Base-by-base conservation (phyloP, 306 rosid genomes). In the Quercus agrifolia region DNA sequence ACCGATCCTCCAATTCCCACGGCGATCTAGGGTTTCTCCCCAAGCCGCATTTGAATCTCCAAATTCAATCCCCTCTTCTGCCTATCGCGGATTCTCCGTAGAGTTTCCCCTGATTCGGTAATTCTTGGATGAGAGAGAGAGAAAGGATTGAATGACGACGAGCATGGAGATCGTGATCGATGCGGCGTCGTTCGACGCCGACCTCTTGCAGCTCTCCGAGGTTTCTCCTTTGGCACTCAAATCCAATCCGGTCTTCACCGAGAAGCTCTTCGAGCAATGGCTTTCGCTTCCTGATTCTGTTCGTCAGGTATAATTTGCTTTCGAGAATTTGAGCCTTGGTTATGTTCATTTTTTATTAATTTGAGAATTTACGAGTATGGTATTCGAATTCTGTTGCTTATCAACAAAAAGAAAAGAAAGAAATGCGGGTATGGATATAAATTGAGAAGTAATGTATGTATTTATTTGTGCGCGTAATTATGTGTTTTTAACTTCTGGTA, bases 201-300 rank as follows among this genome's bases (percentile, higher is more conserved):
- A 96, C 62, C 76, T 91, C 77, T 76, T 96, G 96, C 97, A 96
- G 91, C 93, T 96, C 19, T 83, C 82, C 5, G 99, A 96, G 87
- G 89, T 96, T 21, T 90, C 99, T 27, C 84, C 96, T 77, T 46
- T 92, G 74, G 88, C 93, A 12, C 87, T 96, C 81, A 96, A 96
- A 87, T 85, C 98, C 27, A 93, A 93, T 83, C 80, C 83, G 52
- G 84, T 56, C 79, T 88, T 91, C 64, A 96, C 86, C 12, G 90
- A 93, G 83, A 87, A 87, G 83, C 94, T 96, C 62, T 96, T 90
- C 77, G 96, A 93, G 78, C 93, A 91, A 82, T 96, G 99, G 99
- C 94, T 96, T n/a, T 88, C 98, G 78, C 96, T 93, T 52, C 96
- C 97, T 0, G 93, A 86, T 46, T 89, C 87, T 78, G 89, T 90